Base-by-base conservation (phyloP, 1,139 yeast genomes). In the Kodamaea arcana region DNA sequence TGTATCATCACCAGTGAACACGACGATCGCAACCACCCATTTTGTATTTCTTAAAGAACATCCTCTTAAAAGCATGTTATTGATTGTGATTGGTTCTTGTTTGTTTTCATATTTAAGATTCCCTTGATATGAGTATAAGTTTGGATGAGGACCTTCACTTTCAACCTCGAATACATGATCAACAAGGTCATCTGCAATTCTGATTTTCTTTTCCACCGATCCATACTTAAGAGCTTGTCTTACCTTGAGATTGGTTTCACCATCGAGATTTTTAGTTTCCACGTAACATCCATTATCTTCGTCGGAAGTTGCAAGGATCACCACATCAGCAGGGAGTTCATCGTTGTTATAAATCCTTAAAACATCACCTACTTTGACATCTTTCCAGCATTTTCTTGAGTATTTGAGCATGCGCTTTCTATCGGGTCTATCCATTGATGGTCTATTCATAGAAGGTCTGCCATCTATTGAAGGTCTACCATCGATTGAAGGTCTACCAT, bases 201-300 rank as follows among this genome's bases (percentile, higher is more conserved):
- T 50, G 26, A 68, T 59, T 34, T 58, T 58, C n/a, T 52, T 42
- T 10, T 57, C 58, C 26, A 51, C 58, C 20, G 59, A 54, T 12
- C 68, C 66, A 44, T 68, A 72, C 37, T 69, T 63, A 40, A 76
- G 50, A 3, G 79, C 66, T 41, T 65, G 70, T 47, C 70, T 72
- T n/a, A 67, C 72, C 50, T 75, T 76, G 46, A 76, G 60, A 46
- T 76, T 76, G 3, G 81, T 76, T 54, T 76, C 82, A 50, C 82
- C 82, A 52, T 76, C 82, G 36, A 76, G 58, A 47, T 76, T 76
- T 46, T 75, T 76, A 1, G 82, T 76, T 50, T 76, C 82, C 13
- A 75, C 74, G 44, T 67, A 74, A 54, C 80, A 75, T 33, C 72
- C 63, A 44, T 69, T 71, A 47, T 75, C 78, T 14, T 65, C 71